These are phyloP conservation scores for Amphichorda felina DNA, from an alignment of 2,329 filamentous ascomycete species.

Conservation along the genomic window DNA sequence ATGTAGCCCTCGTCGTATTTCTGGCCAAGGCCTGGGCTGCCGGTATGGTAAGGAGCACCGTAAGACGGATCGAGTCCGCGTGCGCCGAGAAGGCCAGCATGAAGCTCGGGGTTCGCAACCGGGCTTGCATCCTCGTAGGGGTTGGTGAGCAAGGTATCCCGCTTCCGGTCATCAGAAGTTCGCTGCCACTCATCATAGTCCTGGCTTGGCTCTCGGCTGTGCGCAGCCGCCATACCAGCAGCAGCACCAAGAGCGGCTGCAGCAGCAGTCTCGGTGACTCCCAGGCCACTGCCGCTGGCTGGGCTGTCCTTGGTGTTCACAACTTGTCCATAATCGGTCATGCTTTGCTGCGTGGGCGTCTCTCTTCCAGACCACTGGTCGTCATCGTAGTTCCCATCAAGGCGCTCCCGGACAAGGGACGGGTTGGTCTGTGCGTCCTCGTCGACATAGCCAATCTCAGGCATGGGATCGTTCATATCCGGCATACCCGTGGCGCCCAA, in stretches of 20 bases:
- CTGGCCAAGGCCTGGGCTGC: slow-evolving; percentile 44
- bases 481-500: slow-evolving; percentile 62
- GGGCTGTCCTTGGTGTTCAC: slow-evolving; percentile 20
- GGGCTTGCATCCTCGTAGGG: slow-evolving; percentile 56
- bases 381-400: slow-evolving; percentile 33
- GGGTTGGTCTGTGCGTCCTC: slow-evolving; percentile 74
- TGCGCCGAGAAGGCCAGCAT: slow-evolving; percentile 33
- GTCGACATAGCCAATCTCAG: slow-evolving; percentile 58
- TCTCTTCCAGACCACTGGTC: slow-evolving; percentile 44
- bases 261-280: slow-evolving; percentile 38
- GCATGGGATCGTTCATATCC: slow-evolving; percentile 57
- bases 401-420: slow-evolving; percentile 59
- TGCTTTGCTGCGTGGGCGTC: slow-evolving; percentile 30
- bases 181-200: slow-evolving; percentile 54
- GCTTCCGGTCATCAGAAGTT: slow-evolving; percentile 49
- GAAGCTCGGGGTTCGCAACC: slow-evolving; percentile 41
- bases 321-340: slow-evolving; percentile 11
- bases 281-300: slow-evolving; percentile 20
- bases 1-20: slow-evolving; percentile 85
- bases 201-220: slow-evolving; percentile 42
- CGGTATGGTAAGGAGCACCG: slow-evolving; percentile 33
- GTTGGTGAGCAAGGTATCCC: slow-evolving; percentile 55
- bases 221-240: slow-evolving; percentile 29
- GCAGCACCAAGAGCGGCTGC: slow-evolving; percentile 41
- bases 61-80: slow-evolving; percentile 26